These are phyloP conservation scores for Hypoxylon sp. DNA, from an alignment of 2,329 filamentous ascomycete genomes.

Conservation along the genomic window DNA sequence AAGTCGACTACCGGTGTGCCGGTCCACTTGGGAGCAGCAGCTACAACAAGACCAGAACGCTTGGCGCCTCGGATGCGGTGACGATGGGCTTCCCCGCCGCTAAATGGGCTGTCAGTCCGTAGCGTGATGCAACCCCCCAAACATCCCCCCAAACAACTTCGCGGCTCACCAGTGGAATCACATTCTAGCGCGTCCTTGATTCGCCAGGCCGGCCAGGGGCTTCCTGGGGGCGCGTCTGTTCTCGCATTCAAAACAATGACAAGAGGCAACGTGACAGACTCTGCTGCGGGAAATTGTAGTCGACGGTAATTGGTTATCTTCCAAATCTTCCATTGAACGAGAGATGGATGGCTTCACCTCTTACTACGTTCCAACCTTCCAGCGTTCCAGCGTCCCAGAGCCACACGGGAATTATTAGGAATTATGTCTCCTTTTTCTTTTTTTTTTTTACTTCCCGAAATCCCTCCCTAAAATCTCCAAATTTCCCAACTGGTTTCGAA, in stretches of 20 bases:
- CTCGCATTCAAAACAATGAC: constrained; percentile 42
- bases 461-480: constrained; percentile 8
- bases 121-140: constrained; percentile 19
- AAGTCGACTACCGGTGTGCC: no score
- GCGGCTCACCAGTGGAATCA: constrained; percentile 35
- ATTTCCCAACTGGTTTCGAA: constrained; percentile 9
- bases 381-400: no score
- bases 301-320: constrained; percentile 35
- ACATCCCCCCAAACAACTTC: no score
- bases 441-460: constrained; percentile 16
- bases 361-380: neutral
- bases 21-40: constrained; percentile 10
- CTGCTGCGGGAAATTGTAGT: constrained; percentile 30
- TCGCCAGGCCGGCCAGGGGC: constrained; percentile 38
- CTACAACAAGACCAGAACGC: constrained; percentile 5
- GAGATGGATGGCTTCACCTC: neutral
- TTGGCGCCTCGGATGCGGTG: constrained; percentile 31
- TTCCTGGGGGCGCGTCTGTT: constrained; percentile 42
- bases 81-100: constrained; percentile 26
- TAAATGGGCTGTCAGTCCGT: constrained; percentile 21
- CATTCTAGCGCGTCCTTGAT: constrained; percentile 40
- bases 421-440: constrained; percentile 17
- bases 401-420: constrained; percentile 13
- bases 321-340: constrained; percentile 1
- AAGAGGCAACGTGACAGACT: constrained; percentile 39